These are phyloP conservation scores for Berkeleyomyces rouxiae DNA, from an alignment of 2,329 filamentous ascomycete genomes.

Conservation along the genomic window DNA sequence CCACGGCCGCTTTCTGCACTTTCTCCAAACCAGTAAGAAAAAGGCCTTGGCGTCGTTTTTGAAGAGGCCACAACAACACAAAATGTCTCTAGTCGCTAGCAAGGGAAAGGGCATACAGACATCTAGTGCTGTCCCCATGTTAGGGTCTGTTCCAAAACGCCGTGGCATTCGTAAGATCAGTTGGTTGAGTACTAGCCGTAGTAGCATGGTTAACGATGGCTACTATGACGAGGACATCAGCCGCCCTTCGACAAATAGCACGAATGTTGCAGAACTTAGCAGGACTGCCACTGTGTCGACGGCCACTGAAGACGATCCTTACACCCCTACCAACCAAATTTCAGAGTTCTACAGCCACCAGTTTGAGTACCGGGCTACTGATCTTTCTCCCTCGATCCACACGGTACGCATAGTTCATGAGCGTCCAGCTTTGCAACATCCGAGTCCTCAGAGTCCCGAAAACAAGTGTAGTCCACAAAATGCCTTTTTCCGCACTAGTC, in stretches of 20 bases:
- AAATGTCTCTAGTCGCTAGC: not conserved
- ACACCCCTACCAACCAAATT: constrained; percentile 4
- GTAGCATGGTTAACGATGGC: not conserved
- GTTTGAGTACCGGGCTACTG: constrained; percentile 9
- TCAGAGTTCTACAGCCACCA: not conserved
- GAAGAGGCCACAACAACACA: constrained; percentile 1
- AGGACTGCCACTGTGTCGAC: constrained; percentile 5
- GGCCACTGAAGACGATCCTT: not conserved
- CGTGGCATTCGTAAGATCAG: not conserved
- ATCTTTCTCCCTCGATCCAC: constrained; percentile 10
- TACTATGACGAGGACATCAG: not conserved
- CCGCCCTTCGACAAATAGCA: constrained; percentile 3
- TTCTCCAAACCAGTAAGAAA: constrained; percentile 7
- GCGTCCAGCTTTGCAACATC: constrained; percentile 9
- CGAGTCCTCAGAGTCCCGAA: constrained; percentile 11
- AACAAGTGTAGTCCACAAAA: constrained; percentile 3
- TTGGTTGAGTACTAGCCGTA: not conserved
- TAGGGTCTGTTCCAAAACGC: not conserved
- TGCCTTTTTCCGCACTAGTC: constrained; percentile 12
- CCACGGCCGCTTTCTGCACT: constrained; percentile 1
- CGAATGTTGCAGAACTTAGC: constrained; percentile 1
- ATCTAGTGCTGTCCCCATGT: not conserved
- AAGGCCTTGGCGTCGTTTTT: constrained; percentile 8
- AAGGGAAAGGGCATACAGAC: not conserved
- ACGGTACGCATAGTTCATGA: constrained; percentile 11